phyloP scores from a whole-genome alignment of 2,329 filamentous ascomycete genomes.

The Phyllosticta citribraziliensis region DNA sequence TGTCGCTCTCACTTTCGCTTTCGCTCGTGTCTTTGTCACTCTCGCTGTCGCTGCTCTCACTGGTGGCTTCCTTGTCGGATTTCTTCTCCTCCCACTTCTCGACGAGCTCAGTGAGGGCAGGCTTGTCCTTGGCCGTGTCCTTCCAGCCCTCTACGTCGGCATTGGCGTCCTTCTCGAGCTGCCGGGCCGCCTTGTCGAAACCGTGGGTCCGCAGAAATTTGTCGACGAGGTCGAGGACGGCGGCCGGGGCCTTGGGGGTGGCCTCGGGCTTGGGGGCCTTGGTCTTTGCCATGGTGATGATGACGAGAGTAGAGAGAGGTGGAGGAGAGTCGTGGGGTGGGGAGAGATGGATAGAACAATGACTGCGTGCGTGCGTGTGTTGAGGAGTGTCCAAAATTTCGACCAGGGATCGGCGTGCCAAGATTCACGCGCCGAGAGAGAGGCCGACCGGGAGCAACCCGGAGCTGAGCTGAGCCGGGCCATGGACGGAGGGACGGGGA shows the following conservation, averaged over 20 bases:
- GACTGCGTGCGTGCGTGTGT: neutral
- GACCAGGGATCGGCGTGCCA: neutral
- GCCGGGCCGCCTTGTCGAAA: constrained; percentile 21
- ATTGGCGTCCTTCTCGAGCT: constrained; percentile 16
- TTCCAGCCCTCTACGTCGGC: constrained; percentile 4
- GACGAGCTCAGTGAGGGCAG: constrained; percentile 18
- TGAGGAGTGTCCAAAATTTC: constrained; percentile 2
- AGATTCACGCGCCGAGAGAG: neutral
- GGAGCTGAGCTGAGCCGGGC: too few species aligned
- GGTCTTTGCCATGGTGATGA: constrained; percentile 7
- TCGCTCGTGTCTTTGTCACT: neutral
- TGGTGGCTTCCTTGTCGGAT: neutral
- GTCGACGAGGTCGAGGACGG: constrained; percentile 24
- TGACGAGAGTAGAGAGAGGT: neutral
- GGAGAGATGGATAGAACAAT: neutral
- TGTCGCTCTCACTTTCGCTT: constrained; percentile 13
- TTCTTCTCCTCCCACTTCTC: constrained; percentile 12
- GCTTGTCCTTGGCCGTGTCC: constrained; percentile 13
- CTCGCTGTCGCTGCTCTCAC: neutral
- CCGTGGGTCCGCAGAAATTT: constrained; percentile 26
- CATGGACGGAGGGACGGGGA: too few species aligned
- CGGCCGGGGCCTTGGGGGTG: constrained; percentile 15
- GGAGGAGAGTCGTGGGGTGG: neutral
- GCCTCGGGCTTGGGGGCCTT: constrained; percentile 7
- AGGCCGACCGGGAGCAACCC: neutral